phyloP scores from a whole-genome alignment of 129 eudicot species.

The Escallonia herrerae region DNA sequence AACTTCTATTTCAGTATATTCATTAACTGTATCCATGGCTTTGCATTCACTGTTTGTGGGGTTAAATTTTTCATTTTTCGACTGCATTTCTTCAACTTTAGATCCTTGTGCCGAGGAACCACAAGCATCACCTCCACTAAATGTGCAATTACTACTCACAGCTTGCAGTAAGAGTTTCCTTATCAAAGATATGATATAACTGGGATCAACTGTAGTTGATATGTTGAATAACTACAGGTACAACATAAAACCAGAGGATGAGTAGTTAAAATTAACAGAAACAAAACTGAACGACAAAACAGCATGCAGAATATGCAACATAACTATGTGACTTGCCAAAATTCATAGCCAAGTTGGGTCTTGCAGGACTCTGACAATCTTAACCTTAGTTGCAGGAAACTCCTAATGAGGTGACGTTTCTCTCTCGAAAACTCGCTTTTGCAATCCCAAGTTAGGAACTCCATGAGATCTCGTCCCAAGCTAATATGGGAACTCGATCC shows the following conservation, averaged over 20 bases:
- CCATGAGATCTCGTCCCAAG: too few relatives aligned
- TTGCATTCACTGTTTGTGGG: constrained; percentile 21
- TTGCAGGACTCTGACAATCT: background rate
- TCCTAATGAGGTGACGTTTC: too few relatives aligned
- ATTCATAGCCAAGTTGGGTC: background rate
- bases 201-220: constrained; percentile 86
- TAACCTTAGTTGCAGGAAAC: too few relatives aligned
- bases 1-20: constrained; percentile 3
- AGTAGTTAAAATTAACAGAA: background rate
- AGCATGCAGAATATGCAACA: background rate
- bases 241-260: constrained; percentile 2
- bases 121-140: constrained; percentile 8
- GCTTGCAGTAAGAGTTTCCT: constrained; percentile 74
- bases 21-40: constrained; percentile 39
- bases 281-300: background rate
- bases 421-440: too few relatives aligned
- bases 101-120: constrained; percentile 20
- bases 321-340: too few relatives aligned
- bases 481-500: too few relatives aligned
- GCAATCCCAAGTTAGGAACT: too few relatives aligned
- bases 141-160: constrained; percentile 15
- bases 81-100: constrained; percentile 8
- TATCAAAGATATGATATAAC: constrained; percentile 80
- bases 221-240: constrained; percentile 72
- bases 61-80: constrained; percentile 11